Evolutionary conservation across 2,329 filamentous ascomycete genomes (phyloP).

Genomic region (Mariannaea sp.): DNA sequence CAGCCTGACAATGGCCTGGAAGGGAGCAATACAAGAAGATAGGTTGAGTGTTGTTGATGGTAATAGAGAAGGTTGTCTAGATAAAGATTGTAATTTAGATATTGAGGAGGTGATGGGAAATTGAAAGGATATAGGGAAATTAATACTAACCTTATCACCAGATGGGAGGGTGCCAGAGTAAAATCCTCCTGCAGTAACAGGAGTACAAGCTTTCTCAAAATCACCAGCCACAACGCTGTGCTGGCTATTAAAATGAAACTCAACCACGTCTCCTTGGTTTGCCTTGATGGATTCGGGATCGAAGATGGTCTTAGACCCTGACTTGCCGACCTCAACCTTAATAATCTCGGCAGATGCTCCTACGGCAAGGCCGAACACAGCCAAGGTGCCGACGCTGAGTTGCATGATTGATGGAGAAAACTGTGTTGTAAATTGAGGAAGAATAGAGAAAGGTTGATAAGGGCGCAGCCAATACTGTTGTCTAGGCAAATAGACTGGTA

Average conservation of each 20-base stretch:
- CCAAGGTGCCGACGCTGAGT: not conserved
- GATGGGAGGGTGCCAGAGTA: slow-evolving; percentile 20
- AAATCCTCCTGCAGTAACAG: slow-evolving; percentile 34
- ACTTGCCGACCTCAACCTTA: slow-evolving; percentile 50
- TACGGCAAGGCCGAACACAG: not conserved
- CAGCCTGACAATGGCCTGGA: slow-evolving; percentile 37
- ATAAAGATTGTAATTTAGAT: no score
- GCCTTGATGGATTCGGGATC: slow-evolving; percentile 51
- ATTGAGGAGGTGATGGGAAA: no score
- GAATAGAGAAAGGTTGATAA: no score
- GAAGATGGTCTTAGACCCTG: slow-evolving; percentile 51
- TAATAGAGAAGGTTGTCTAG: slow-evolving; percentile 34
- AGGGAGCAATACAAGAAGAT: slow-evolving; percentile 40
- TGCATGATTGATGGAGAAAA: not conserved
- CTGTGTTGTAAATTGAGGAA: no score
- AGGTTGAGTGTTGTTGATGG: slow-evolving; percentile 38
- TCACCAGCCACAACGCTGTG: slow-evolving; percentile 56
- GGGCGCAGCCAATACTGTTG: no score
- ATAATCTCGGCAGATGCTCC: not conserved
- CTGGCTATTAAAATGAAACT: slow-evolving; percentile 58
- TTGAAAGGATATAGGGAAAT: no score
- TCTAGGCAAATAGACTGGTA: no score
- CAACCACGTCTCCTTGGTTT: slow-evolving; percentile 52
- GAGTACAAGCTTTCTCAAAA: slow-evolving; percentile 55
- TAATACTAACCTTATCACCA: slow-evolving; percentile 7